Percentiles rank a stretch among this genome's conserved stretches.
Evolutionary conservation across 73 alveolate genomes (phyloP).

Genomic region (Tetrahymena malaccensis): DNA sequence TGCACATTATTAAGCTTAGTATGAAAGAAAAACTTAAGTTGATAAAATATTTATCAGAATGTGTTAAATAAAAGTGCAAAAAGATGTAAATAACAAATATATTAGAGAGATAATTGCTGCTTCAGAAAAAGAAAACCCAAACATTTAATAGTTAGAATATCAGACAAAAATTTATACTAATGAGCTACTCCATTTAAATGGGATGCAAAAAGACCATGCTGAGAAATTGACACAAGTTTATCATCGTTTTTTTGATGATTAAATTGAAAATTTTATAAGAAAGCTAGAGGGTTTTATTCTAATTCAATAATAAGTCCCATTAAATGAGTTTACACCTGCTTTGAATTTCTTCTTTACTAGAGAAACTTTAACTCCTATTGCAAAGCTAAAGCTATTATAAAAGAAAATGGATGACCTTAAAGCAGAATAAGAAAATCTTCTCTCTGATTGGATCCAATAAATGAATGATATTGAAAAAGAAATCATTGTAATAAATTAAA

Average conservation of each 20-base stretch:
- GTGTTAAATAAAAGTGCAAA: background rate
- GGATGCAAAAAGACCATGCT: background rate
- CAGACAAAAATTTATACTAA: background rate
- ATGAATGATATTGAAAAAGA: background rate
- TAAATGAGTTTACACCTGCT: background rate
- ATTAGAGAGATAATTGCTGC: background rate
- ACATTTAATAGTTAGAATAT: background rate
- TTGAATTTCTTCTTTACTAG: background rate
- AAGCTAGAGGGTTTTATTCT: background rate
- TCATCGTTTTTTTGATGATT: background rate
- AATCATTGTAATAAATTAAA: background rate
- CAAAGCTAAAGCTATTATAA: background rate
- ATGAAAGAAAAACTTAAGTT: background rate
- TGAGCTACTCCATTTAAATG: background rate
- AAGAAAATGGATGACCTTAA: background rate
- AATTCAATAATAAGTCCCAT: background rate
- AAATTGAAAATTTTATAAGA: background rate
- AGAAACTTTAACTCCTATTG: background rate
- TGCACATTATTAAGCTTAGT: background rate
- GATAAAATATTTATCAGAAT: background rate
- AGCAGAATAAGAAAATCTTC: background rate
- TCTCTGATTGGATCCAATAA: background rate
- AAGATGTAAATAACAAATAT: background rate
- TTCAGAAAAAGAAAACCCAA: background rate
- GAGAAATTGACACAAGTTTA: background rate